phyloP scores from a whole-genome alignment of 169 alveolate genomes.

The Eimeria falciformis region DNA sequence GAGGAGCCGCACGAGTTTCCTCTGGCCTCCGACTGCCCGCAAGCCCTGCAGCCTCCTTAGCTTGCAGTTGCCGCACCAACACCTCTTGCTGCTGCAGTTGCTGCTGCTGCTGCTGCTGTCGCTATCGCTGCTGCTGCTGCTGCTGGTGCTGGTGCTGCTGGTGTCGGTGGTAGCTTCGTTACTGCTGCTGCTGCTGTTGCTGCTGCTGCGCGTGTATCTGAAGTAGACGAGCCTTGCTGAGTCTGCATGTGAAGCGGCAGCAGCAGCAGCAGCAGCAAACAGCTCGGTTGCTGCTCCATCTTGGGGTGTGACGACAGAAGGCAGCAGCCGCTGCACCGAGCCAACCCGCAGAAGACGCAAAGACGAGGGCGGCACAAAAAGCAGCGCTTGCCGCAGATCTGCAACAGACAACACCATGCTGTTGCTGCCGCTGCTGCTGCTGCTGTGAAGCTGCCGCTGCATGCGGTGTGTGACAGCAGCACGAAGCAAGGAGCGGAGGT shows the following conservation, averaged over 20 bases:
- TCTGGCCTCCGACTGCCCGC: constrained; percentile 3
- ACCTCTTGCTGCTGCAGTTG: constrained; percentile 20
- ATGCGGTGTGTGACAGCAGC: constrained; percentile 43
- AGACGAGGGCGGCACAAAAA: constrained; percentile 23
- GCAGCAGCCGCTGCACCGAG: constrained; percentile 47
- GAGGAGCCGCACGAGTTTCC: not conserved
- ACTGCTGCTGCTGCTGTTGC: constrained; percentile 16
- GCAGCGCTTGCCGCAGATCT: constrained; percentile 51
- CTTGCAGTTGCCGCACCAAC: constrained; percentile 21
- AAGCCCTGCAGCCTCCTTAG: not conserved
- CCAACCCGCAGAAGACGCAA: constrained; percentile 51
- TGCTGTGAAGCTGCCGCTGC: constrained; percentile 52
- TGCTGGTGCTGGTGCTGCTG: not conserved
- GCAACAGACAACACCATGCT: constrained; percentile 40
- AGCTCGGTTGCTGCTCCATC: constrained; percentile 19
- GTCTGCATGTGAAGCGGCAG: not conserved
- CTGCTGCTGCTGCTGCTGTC: constrained; percentile 14
- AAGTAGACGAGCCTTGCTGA: not conserved
- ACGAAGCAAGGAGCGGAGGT: constrained; percentile 33
- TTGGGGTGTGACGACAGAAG: not conserved
- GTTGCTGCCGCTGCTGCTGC: constrained; percentile 57
- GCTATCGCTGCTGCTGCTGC: not conserved
- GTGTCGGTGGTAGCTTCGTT: not conserved
- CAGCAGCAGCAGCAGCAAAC: not conserved
- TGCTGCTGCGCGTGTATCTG: not conserved